These are phyloP conservation scores for Nothomitra cinnamomea DNA, from an alignment of 2,329 filamentous ascomycete genomes.

Conservation along the genomic window DNA sequence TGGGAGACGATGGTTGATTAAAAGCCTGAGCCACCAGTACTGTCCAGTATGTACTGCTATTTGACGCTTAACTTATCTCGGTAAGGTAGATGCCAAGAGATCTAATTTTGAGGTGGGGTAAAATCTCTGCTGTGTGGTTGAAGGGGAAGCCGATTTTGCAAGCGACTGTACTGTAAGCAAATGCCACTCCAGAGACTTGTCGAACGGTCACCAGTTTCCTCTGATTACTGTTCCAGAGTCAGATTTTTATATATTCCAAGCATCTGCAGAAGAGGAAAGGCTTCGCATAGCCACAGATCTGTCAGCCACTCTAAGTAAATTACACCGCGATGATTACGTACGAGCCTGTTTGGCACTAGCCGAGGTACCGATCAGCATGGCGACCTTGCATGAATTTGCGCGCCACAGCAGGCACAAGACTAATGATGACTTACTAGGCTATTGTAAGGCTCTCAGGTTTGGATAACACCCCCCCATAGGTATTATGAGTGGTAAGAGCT, in stretches of 20 bases:
- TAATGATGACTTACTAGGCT: no score
- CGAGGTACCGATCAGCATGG: background rate
- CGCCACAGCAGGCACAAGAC: no score
- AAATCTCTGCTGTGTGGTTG: background rate
- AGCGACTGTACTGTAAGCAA: background rate
- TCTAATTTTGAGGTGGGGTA: conserved; percentile 1
- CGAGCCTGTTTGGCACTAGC: background rate
- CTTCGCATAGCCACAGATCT: background rate
- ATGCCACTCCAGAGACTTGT: background rate
- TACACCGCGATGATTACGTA: background rate
- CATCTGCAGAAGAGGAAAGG: background rate
- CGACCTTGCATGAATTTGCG: no score
- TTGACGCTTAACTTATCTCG: background rate
- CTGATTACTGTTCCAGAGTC: background rate
- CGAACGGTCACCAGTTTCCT: background rate
- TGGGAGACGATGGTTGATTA: no score
- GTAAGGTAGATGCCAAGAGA: background rate
- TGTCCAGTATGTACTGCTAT: background rate
- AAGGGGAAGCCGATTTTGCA: background rate
- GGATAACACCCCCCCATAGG: no score
- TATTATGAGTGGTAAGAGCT: no score
- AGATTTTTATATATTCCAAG: background rate
- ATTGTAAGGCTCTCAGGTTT: no score
- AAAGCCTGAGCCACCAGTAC: no score
- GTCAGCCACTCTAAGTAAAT: no score